Base-by-base conservation (phyloP, 306 rosid genomes). In the Dalbergia cochinchinensis region DNA sequence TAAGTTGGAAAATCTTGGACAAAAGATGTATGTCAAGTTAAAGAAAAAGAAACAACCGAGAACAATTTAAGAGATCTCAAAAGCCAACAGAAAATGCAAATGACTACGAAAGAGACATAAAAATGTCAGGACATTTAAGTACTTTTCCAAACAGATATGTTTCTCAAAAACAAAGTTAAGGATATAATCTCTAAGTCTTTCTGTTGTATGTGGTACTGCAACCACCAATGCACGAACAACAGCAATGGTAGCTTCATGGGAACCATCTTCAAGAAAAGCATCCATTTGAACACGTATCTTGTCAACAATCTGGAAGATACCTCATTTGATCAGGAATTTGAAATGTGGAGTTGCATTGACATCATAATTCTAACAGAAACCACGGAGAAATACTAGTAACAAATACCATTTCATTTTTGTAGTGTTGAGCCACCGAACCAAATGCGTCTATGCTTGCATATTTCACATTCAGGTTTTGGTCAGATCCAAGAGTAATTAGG, bases 221-320 rank as follows among this genome's bases (percentile, higher is more conserved):
- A 96, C 87, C 84, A 91, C 92, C 85, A 96, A 81, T 5, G 99
- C 96, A 77, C 92, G 98, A 79, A 96, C 87, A 65, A 93, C 99
- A 76, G 97, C 96, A 79, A 93, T 64, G 33, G 97, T 83, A 71
- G 96, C 98, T 91, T 93, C 99, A 77, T 93, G 99, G 62, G 98
- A 93, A 73, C 99, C 98, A 87, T 95, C 98, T 77, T 95, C 99
- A 75, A 95, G 97, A 80, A 95, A 95, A 74, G 99, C 99, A 88
- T 95, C 99, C 98, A 95, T 90, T 88, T 95, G 98, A 82, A 95
- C 92, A 48, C 96, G 93, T 87, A 95, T 91, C 90, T 95, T 95
- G 78, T 95, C 99, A 71, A 95, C 96, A 89, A 95, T 93, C 99
- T 93, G 81, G 71, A 73, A 79, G 67, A 70, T 59, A 13, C 68